Base-by-base conservation (phyloP, 1,284 basidiomycete genomes). In the Dichomitus squalens region DNA sequence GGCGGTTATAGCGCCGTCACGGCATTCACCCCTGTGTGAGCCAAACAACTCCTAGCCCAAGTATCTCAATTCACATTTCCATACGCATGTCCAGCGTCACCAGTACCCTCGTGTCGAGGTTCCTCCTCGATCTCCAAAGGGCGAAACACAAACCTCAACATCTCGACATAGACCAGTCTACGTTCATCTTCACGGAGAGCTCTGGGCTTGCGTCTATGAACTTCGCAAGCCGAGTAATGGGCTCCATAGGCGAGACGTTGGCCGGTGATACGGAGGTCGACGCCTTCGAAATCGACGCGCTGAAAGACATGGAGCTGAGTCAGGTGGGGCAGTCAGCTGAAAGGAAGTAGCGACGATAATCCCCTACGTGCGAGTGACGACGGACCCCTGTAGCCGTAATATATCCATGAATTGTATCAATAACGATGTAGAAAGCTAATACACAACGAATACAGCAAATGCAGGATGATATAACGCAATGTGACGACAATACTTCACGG, bases 401-500 rank as follows among this genome's bases (percentile, higher is more conserved):
- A n/a, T n/a, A n/a, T n/a, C n/a, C n/a, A n/a, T n/a, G n/a, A n/a
- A n/a, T n/a, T n/a, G 18, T 16, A 20, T 16, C 38, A 39, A 39
- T 16, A 20, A 39, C 16, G 16, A n/a, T 7, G 18, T 39, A n/a
- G 38, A 39, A 39, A 39, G 38, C 38, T 8, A 25, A 18, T 11
- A 41, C 40, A 41, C 6, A 20, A 34, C 25, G 29, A n/a, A 33
- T n/a, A 7, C 14, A 18, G 11, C 7, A 33, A 8, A 34, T 33
- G 11, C 8, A 21, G 12, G 20, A 47, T 12, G 31, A 33, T 3
- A 41, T 6, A 11, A 38, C 25, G 38, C 44, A n/a, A 35, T n/a
- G 16, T 18, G 14, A 44, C 16, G 34, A 47, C 29, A 46, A 47
- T 20, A 46, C 31, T 16, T 59, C 38, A 66, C 29, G 59, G 60